Base-by-base conservation (phyloP, 177 flowering plant genomes). In the Vitis hybrid region DNA sequence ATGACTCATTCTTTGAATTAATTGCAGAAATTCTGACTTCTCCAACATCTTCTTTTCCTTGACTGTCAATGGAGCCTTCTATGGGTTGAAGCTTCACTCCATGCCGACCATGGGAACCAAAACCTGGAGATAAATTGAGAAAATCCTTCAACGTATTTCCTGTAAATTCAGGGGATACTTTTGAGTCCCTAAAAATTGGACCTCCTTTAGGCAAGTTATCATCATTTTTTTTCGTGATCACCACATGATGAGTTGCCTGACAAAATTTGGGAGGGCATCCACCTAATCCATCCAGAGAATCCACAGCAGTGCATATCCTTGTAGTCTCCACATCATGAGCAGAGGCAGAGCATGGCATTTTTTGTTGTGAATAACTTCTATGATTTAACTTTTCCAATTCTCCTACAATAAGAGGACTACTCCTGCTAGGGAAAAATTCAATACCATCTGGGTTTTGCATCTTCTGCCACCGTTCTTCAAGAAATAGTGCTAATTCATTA, bases 321-420 rank as follows among this genome's bases (percentile, higher is more conserved):
- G 79, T 73, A 22, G 82, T 86, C 57, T 88, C 85, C 71, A 78
- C 73, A 68, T 85, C 86, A 73, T 74, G 82, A 59, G 76, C 58
- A 66, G 80, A 69, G 57, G 76, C 58, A 66, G 80, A 72, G 57
- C 22, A 60, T 4, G 86, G 80, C 62, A 82, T 20, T 60, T 71
- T 75, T 44, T 77, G 82, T 20, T 59, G 62, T 1, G 79, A 67
- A 55, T 59, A 68, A 64, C 53, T 66, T n/a, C 66, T 75, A 66
- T 53, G 65, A 77, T 72, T 71, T 22, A 59, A 56, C 22, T 67
- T 75, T 66, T 76, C 75, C 19, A 66, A 51, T 59, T 67, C 50
- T 9, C 69, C 65, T 22, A 10, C 38, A 15, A 64, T 74, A 13
- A 49, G 47, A 51, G 68, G 73, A 64, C 22, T 44, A 69, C 54